phyloP scores from a whole-genome alignment of 495 filamentous ascomycete genomes.

The Daldinia vernicosa region DNA sequence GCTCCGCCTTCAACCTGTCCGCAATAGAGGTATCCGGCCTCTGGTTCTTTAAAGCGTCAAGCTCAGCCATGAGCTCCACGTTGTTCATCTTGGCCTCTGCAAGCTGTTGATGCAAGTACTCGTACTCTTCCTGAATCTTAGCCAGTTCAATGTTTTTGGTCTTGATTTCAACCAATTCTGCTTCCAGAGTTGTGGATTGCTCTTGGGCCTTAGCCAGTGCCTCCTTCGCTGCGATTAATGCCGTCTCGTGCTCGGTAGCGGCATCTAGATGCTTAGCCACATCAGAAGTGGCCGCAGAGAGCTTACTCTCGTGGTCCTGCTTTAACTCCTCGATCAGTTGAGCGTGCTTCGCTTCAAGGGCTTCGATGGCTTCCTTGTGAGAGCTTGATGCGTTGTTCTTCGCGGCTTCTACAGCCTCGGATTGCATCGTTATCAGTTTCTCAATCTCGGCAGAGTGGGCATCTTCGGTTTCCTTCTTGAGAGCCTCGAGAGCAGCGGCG shows the following conservation, averaged over 20 bases:
- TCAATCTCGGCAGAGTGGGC: conserved; percentile 59
- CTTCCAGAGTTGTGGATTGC: conserved; percentile 32
- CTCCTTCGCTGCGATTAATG: conserved; percentile 37
- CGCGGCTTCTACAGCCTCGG: conserved; percentile 53
- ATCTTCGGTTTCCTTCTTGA: conserved; percentile 56
- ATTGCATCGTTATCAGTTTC: conserved; percentile 55
- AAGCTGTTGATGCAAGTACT: conserved; percentile 57
- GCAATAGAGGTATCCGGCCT: conserved; percentile 61
- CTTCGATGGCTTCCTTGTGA: conserved; percentile 50
- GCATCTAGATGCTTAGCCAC: conserved; percentile 38
- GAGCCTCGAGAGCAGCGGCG: conserved; percentile 49
- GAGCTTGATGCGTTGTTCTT: conserved; percentile 47
- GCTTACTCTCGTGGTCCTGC: conserved; percentile 48
- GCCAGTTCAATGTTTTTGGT: conserved; percentile 46
- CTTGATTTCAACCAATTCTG: conserved; percentile 40
- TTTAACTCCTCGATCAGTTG: conserved; percentile 55
- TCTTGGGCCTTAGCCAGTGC: conserved; percentile 41
- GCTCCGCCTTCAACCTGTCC: conserved; percentile 54
- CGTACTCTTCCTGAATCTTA: conserved; percentile 54
- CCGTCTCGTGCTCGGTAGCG: conserved; percentile 33
- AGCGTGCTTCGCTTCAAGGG: conserved; percentile 53
- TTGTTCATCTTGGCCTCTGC: conserved; percentile 65
- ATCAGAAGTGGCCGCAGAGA: conserved; percentile 34
- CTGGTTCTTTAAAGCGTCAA: conserved; percentile 60
- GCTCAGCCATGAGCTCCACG: conserved; percentile 61